Evolutionary conservation across 2,329 filamentous ascomycete genomes (phyloP).

Genomic region (Alternaria sp.): DNA sequence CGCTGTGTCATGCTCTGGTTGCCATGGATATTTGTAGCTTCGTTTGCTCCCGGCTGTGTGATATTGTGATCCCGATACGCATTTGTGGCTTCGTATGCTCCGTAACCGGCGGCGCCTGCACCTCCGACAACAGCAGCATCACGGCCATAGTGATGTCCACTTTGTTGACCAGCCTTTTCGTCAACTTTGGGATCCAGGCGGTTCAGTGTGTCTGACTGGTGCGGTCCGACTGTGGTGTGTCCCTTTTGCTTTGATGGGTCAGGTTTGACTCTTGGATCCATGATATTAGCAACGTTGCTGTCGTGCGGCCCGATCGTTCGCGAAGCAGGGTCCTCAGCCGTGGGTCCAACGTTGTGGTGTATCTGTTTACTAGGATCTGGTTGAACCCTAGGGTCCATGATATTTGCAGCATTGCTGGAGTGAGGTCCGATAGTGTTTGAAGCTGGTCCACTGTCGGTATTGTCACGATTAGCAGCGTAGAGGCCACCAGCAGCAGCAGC

Average conservation of each 20-base stretch:
- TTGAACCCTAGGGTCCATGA: slow-evolving; percentile 46
- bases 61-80: slow-evolving; percentile 40
- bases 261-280: slow-evolving; percentile 44
- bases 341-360: slow-evolving; percentile 32
- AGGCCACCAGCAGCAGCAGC: slow-evolving; percentile 26
- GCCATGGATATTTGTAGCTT: not conserved
- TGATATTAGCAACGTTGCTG: slow-evolving; percentile 44
- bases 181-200: slow-evolving; percentile 39
- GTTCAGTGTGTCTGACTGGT: slow-evolving; percentile 39
- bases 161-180: slow-evolving; percentile 21
- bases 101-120: slow-evolving; percentile 42
- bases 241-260: slow-evolving; percentile 42
- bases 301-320: slow-evolving; percentile 42
- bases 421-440: slow-evolving; percentile 43
- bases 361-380: slow-evolving; percentile 31
- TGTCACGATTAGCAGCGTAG: slow-evolving; percentile 27
- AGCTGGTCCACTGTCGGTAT: slow-evolving; percentile 33
- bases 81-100: slow-evolving; percentile 45
- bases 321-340: slow-evolving; percentile 35
- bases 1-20: slow-evolving; percentile 13
- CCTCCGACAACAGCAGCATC: slow-evolving; percentile 44
- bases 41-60: slow-evolving; percentile 33
- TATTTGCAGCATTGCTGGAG: slow-evolving; percentile 44
- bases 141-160: slow-evolving; percentile 34
- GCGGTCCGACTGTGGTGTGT: slow-evolving; percentile 36